Base-by-base conservation (phyloP, 306 rosid genomes). In the Medicago arabica region DNA sequence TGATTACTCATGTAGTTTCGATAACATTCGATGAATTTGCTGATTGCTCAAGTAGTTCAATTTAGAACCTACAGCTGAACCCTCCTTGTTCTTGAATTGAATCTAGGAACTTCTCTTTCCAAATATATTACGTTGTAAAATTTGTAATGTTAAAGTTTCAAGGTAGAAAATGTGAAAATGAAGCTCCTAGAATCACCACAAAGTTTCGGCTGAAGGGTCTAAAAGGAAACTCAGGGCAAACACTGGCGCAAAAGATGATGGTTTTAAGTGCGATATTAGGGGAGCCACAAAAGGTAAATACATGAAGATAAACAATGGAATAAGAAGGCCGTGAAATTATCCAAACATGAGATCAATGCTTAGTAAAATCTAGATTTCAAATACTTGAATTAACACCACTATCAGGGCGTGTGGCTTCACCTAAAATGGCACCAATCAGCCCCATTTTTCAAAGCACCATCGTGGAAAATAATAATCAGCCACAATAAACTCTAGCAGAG, bases 271-370 rank as follows among this genome's bases (percentile, higher is more conserved):
- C 11, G 36, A 50, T n/a, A 53, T 40, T 69, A n/a, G 9, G 15
- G 73, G 19, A 41, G 31, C 15, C 12, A 14, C n/a, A 8, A 43
- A 8, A 47, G 72, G 49, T 43, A 79, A 74, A 60, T 74, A 47
- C 59, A 47, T 67, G 66, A 74, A 64, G 61, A 65, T 31, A 31
- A 47, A 59, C 59, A 55, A 23, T 17, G 64, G 51, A 43, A 19
- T 4, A 59, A 75, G 67, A 74, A 80, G 39, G 8, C 59, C 40
- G 9, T 61, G 50, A 53, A 75, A 28, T 60, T 76, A 50, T 80
- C 67, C 4, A 80, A 74, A 75, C 57, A 28, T 21, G 71, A 59
- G 21, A 41, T 16, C 50, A 67, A 25, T 28, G 72, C 78, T 54
- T 50, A 41, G 51, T 25, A 8, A 34, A 25, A n/a, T 71, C 74